A percentile compares a stretch with the other conserved stretches of the same genome.
These are phyloP conservation scores for Jackrogersella minutella DNA, from an alignment of 495 filamentous ascomycete species.

Conservation along the genomic window DNA sequence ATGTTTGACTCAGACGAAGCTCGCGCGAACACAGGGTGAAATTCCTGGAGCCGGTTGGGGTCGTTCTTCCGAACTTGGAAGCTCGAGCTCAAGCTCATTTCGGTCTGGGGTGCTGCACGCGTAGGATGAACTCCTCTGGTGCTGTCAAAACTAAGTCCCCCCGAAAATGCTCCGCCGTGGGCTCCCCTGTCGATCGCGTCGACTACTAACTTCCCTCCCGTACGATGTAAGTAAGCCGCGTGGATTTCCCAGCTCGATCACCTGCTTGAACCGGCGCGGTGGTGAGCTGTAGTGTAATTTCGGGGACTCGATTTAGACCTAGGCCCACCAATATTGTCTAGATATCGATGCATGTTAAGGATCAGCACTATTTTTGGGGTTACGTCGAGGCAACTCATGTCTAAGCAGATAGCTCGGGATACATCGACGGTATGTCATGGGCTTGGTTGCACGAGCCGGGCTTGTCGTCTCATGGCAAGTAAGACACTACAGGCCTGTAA, in stretches of 20 bases:
- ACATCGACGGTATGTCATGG: conserved; percentile 28
- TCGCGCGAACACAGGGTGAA: conserved; percentile 6
- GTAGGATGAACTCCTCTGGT: conserved; percentile 24
- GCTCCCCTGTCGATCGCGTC: conserved; percentile 24
- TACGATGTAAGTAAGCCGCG: conserved; percentile 17
- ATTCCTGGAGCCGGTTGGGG: conserved; percentile 21
- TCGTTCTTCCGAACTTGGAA: conserved; percentile 28
- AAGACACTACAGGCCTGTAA: conserved; percentile 16
- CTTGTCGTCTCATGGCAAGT: conserved; percentile 36
- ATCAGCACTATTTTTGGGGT: conserved; percentile 18
- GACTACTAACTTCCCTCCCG: conserved; percentile 4
- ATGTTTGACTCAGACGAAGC: conserved; percentile 19
- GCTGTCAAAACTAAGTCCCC: conserved; percentile 20
- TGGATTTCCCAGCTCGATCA: conserved; percentile 23
- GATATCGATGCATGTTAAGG: conserved; percentile 3
- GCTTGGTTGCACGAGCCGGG: conserved; percentile 36
- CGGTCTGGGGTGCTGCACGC: conserved; percentile 13
- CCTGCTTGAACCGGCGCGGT: conserved; percentile 30
- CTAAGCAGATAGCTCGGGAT: conserved; percentile 23
- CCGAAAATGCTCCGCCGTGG: conserved; percentile 32
- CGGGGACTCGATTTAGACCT: conserved; percentile 10
- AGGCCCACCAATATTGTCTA: conserved; percentile 6
- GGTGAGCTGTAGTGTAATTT: conserved; percentile 16
- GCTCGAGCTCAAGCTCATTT: conserved; percentile 21
- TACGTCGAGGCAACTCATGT: conserved; percentile 20